These are phyloP conservation scores for Ochromonas danica DNA, from an alignment of 108 stramenopile genomes.

Conservation along the genomic window DNA sequence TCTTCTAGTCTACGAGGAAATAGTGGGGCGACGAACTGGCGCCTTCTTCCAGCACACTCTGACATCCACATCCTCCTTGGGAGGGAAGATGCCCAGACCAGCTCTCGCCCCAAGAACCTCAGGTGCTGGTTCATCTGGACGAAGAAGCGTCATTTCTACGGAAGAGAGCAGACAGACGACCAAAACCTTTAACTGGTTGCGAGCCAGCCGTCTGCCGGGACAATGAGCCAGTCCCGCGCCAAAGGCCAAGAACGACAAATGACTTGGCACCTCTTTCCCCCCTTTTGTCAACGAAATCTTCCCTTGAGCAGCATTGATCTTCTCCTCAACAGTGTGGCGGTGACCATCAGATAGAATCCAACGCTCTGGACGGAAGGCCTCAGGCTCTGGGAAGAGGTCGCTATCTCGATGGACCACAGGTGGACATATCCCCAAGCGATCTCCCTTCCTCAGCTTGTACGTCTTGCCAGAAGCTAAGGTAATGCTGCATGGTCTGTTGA, in stretches of 20 bases:
- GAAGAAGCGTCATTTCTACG: too few relatives aligned
- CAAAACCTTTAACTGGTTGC: conserved; percentile 13
- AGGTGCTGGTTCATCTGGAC: too few relatives aligned
- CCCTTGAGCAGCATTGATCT: not conserved
- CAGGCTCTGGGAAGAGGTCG: not conserved
- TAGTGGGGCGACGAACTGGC: too few relatives aligned
- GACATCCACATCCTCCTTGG: too few relatives aligned
- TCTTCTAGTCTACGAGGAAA: too few relatives aligned
- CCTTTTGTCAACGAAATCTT: not conserved
- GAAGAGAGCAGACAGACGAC: too few relatives aligned
- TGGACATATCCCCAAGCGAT: not conserved
- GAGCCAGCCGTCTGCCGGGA: conserved; percentile 3
- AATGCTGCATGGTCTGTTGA: not conserved
- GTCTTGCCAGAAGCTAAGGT: conserved; percentile 20
- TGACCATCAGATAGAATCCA: not conserved
- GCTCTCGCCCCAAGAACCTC: too few relatives aligned
- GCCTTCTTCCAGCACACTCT: too few relatives aligned
- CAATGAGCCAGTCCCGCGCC: not conserved
- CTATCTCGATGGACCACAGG: not conserved
- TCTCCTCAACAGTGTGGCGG: not conserved
- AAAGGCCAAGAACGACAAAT: not conserved
- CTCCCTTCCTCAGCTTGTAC: conserved; percentile 1
- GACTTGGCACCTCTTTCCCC: not conserved
- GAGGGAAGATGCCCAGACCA: too few relatives aligned
- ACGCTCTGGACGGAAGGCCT: conserved; percentile 3